These are phyloP conservation scores for Blastocladiella emersonii DNA, from an alignment of 371 early-diverging fungal genomes.

Conservation along the genomic window DNA sequence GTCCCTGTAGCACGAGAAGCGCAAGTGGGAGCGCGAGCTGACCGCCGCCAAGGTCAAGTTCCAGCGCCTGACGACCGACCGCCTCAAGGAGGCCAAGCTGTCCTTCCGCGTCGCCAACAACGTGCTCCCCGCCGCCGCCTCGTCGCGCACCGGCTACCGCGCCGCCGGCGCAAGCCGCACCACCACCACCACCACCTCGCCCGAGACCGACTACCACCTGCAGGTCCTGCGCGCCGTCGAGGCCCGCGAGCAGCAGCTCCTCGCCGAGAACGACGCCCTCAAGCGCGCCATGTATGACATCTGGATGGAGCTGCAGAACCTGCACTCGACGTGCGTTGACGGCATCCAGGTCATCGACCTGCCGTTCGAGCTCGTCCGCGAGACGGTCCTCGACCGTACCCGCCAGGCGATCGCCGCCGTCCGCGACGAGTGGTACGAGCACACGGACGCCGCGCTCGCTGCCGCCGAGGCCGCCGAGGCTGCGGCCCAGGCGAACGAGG, in stretches of 20 bases:
- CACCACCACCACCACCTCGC: neutral
- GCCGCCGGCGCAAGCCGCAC: too few relatives aligned
- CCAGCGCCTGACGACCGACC: neutral
- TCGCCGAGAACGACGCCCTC: neutral
- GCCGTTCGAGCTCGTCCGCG: neutral
- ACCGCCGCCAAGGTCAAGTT: neutral
- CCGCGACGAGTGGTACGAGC: constrained; percentile 3
- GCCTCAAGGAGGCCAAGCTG: neutral
- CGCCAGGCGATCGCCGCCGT: neutral
- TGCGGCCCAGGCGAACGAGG: too few relatives aligned
- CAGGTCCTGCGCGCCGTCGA: neutral
- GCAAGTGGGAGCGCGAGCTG: constrained; percentile 1
- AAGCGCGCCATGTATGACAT: neutral
- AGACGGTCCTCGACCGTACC: neutral
- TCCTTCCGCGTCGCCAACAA: neutral
- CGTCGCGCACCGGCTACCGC: neutral
- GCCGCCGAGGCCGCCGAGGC: too few relatives aligned
- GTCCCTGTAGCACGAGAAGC: neutral
- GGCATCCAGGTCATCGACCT: neutral
- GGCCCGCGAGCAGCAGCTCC: neutral
- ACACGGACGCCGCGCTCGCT: too few relatives aligned
- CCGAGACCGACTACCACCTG: neutral
- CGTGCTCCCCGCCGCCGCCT: neutral
- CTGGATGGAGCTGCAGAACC: neutral
- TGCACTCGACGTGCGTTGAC: neutral